A percentile compares a stretch with the other conserved stretches of the same genome.
These are phyloP conservation scores for Hanseniaspora pseudoguilliermondii DNA, from an alignment of 805 yeast genomes.

Conservation along the genomic window DNA sequence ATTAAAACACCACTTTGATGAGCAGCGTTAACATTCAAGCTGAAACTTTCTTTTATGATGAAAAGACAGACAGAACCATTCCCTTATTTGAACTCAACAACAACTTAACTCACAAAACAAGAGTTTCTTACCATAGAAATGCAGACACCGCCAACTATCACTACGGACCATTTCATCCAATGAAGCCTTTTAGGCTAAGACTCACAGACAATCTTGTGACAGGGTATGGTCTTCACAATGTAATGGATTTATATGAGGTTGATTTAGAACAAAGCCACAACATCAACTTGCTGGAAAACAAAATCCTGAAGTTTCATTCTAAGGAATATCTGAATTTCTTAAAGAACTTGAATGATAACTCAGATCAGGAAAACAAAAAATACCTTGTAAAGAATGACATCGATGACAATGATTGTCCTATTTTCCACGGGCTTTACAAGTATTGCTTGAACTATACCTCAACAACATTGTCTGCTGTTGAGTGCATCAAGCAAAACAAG, in stretches of 20 bases:
- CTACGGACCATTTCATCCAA: constrained; percentile 91
- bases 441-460: constrained; percentile 75
- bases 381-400: constrained; percentile 63
- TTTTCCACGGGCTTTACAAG: constrained; percentile 65
- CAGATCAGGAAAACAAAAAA: constrained; percentile 38
- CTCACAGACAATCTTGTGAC: constrained; percentile 83
- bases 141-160: constrained; percentile 70
- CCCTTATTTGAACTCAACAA: constrained; percentile 38
- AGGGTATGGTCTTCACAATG: constrained; percentile 70
- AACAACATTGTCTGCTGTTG: constrained; percentile 82
- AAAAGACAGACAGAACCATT: constrained; percentile 30
- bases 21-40: background rate
- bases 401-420: constrained; percentile 80
- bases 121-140: constrained; percentile 81
- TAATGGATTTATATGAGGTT: constrained; percentile 82
- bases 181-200: constrained; percentile 93
- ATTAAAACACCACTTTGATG: background rate
- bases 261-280: constrained; percentile 73
- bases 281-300: constrained; percentile 28
- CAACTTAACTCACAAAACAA: constrained; percentile 34
- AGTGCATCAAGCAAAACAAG: constrained; percentile 65
- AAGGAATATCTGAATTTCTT: constrained; percentile 75
- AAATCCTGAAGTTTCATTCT: constrained; percentile 52
- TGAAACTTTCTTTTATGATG: constrained; percentile 32
- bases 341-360: constrained; percentile 62